Base-by-base conservation (phyloP, 495 filamentous ascomycete genomes). In the Trypethelium eluteriae region DNA sequence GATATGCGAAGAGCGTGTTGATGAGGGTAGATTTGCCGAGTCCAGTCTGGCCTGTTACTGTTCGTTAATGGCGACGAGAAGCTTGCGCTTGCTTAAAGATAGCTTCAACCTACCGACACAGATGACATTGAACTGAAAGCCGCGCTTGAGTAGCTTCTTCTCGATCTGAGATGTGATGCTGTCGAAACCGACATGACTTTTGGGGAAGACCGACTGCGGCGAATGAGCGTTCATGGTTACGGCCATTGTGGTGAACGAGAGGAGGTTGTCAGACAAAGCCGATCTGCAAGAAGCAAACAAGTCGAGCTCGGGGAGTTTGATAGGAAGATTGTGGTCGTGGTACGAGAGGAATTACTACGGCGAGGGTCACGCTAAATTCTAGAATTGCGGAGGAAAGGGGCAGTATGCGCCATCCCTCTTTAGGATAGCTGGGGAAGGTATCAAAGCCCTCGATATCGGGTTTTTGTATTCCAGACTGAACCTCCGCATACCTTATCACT, bases 91-190 rank as follows among this genome's bases (percentile, higher is more conserved):
- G 38, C 4, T 6, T 11, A 34, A 16, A 18, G 16, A 44, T 12
- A 44, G 12, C 38, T 35, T 65, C 64, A 47, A 87, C 93, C 76
- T 82, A 98, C 94, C 94, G 79, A 99, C 94, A 79, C 95, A 98
- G 80, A 99, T 99, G 72, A 99, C 88, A 79, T 99, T 99, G 85
- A 99, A 99, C 79, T 99, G 94, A 79, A 99, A 99, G 72, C 94
- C 94, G 77, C 94, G 92, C 85, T 99, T 99, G 79, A 99, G 81
- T 72, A 99, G 89, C 87, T 99, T 99, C 80, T 90, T 88, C 85
- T 98, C 93, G 73, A 98, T 97, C 82, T 98, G 93, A 44, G 87
- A 90, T 66, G 93, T 96, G 80, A 98, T 97, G 81, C 94, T 97
- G 82, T 98, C 93, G 81, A 98, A 96, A 85, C 95, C 93, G 80